Evolutionary conservation across 495 filamentous ascomycete genomes (phyloP).

Genomic region (Podospora bellae-mahoneyi): DNA sequence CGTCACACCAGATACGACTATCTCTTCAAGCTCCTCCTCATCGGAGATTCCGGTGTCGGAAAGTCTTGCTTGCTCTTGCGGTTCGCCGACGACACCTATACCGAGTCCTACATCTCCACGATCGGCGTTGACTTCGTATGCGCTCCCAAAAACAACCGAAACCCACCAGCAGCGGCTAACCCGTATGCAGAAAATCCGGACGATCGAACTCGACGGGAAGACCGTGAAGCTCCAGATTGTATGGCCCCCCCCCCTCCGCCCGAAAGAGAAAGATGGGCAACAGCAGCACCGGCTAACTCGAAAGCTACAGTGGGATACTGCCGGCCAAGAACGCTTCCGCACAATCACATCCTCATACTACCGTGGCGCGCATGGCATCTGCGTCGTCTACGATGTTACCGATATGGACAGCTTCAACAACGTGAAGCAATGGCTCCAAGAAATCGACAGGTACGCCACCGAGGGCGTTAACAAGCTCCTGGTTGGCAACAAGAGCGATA

Average conservation of each 20-base stretch:
- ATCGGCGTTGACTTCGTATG: slow-evolving; percentile 99
- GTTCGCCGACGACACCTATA: slow-evolving; percentile 99
- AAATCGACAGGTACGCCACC: slow-evolving; percentile 97
- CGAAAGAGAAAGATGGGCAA: not conserved
- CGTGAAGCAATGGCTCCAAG: slow-evolving; percentile 99
- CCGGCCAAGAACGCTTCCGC: slow-evolving; percentile 97
- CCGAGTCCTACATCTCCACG: slow-evolving; percentile 99
- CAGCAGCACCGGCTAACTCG: not conserved
- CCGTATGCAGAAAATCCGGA: slow-evolving; percentile 87
- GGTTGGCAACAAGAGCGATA: slow-evolving; percentile 99
- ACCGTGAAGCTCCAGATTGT: slow-evolving; percentile 99
- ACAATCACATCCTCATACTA: slow-evolving; percentile 99
- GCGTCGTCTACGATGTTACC: slow-evolving; percentile 99
- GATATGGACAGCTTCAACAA: slow-evolving; percentile 99
- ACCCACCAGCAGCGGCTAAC: slow-evolving; percentile 28
- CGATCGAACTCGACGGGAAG: slow-evolving; percentile 98
- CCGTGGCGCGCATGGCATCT: slow-evolving; percentile 96
- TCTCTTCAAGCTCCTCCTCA: slow-evolving; percentile 99
- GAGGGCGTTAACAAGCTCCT: slow-evolving; percentile 99
- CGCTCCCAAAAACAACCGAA: slow-evolving; percentile 11
- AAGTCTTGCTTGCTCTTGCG: slow-evolving; percentile 97
- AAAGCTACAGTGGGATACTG: slow-evolving; percentile 84
- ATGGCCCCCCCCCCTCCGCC: slow-evolving; percentile 37
- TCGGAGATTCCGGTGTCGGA: slow-evolving; percentile 98
- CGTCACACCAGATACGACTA: slow-evolving; percentile 84